phyloP scores from a whole-genome alignment of 2,329 filamentous ascomycete genomes.

The Dactylella cylindrospora region DNA sequence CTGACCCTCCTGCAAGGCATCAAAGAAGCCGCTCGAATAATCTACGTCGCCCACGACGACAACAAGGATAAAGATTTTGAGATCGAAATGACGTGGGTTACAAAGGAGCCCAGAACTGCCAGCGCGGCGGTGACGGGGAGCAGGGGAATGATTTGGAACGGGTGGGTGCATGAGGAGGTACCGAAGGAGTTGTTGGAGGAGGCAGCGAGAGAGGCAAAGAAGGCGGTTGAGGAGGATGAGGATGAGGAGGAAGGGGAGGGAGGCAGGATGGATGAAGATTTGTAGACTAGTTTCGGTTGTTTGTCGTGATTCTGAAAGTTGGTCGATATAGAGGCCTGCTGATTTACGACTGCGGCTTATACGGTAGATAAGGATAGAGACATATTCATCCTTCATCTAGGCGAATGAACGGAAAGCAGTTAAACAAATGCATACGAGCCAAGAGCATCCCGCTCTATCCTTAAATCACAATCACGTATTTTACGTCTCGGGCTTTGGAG shows the following conservation, averaged over 20 bases:
- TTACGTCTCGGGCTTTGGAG: too few species aligned
- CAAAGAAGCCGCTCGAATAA: slow-evolving; percentile 94
- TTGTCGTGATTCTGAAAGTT: too few species aligned
- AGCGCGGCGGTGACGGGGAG: slow-evolving; percentile 55
- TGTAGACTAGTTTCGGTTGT: slow-evolving; percentile 20
- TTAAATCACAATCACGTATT: too few species aligned
- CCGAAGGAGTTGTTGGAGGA: slow-evolving; percentile 87
- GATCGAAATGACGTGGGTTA: slow-evolving; percentile 99
- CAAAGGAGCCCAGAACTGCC: slow-evolving; percentile 70
- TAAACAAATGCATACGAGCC: too few species aligned
- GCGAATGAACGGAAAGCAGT: too few species aligned
- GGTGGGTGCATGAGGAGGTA: slow-evolving; percentile 89
- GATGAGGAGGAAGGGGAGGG: slow-evolving; percentile 70
- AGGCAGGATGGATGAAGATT: slow-evolving; percentile 79
- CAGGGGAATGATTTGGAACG: slow-evolving; percentile 51
- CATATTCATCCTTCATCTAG: too few species aligned
- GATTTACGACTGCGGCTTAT: too few species aligned
- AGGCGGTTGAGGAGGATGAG: slow-evolving; percentile 81
- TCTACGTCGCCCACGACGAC: slow-evolving; percentile 96
- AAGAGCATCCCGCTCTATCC: too few species aligned
- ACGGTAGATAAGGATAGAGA: too few species aligned
- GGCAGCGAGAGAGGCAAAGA: slow-evolving; percentile 89
- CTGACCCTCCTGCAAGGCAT: slow-evolving; percentile 83
- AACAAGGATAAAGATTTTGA: slow-evolving; percentile 99
- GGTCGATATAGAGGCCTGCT: too few species aligned